These are phyloP conservation scores for Fraxinus pennsylvanica DNA, from an alignment of 257 asterid genomes.

Conservation along the genomic window DNA sequence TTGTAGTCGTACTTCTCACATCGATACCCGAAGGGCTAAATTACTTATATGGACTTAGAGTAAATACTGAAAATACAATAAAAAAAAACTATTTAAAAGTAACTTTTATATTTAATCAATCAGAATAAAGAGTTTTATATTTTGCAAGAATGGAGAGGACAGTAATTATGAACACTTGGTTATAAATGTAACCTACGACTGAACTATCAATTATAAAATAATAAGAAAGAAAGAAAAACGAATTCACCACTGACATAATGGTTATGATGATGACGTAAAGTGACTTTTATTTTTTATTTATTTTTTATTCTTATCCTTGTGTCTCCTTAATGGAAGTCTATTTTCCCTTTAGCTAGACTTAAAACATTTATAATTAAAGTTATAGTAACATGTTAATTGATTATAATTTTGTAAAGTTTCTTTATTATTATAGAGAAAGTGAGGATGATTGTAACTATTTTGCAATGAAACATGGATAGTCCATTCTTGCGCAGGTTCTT, in stretches of 20 bases:
- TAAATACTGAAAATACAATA: too few relatives aligned
- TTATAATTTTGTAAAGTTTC: neutral
- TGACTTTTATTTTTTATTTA: slow-evolving; percentile 7
- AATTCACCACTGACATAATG: slow-evolving; percentile 18
- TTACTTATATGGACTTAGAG: too few relatives aligned
- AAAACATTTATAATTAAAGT: neutral
- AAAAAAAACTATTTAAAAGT: too few relatives aligned
- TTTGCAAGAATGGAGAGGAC: neutral
- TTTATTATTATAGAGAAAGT: neutral
- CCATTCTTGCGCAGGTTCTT: neutral
- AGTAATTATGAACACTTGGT: neutral
- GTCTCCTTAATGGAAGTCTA: slow-evolving; percentile 30
- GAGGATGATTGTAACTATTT: neutral
- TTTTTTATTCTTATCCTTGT: slow-evolving; percentile 9
- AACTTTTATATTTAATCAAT: too few relatives aligned
- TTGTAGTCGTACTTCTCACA: too few relatives aligned
- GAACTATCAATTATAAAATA: neutral
- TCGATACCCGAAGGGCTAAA: too few relatives aligned
- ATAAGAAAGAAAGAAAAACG: neutral
- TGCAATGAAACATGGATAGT: neutral
- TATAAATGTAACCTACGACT: neutral
- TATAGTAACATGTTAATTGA: too few relatives aligned
- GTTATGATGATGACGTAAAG: slow-evolving; percentile 19
- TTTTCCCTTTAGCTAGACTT: slow-evolving; percentile 4
- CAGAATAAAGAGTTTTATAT: too few relatives aligned